Percentiles rank a stretch among this genome's conserved stretches.
phyloP scores from a whole-genome alignment of 176 grass and related monocot genomes.

The Triticum urartu region DNA sequence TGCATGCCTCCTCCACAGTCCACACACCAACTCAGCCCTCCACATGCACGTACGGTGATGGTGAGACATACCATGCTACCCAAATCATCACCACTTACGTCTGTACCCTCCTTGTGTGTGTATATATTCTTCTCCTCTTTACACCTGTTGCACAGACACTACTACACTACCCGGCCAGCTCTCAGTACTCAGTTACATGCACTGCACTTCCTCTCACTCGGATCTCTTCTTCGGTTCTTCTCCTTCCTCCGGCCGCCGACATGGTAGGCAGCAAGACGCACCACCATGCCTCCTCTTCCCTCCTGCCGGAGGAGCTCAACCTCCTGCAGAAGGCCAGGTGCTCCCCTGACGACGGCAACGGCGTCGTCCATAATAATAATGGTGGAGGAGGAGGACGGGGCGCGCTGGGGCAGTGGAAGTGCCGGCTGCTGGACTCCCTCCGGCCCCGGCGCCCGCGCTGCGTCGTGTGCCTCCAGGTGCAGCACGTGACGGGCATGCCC shows the following conservation, averaged over 20 bases:
- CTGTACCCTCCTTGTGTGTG: conserved; percentile 35
- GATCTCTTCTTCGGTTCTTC: background rate
- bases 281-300: conserved; percentile 44
- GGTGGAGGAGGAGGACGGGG: background rate
- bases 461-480: conserved; percentile 86
- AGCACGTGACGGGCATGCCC: conserved; percentile 62
- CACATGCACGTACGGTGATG: conserved; percentile 30
- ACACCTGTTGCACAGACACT: conserved; percentile 7
- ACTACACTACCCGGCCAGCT: background rate
- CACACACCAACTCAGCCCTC: background rate
- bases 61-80: conserved; percentile 72
- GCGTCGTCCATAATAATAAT: background rate
- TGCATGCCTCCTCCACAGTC: conserved; percentile 1
- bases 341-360: conserved; percentile 21
- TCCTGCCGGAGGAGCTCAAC: conserved; percentile 65
- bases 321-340: conserved; percentile 49
- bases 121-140: conserved; percentile 28
- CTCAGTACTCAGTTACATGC: background rate
- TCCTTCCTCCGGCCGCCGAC: background rate
- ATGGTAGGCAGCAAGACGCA: conserved; percentile 61
- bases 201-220: background rate
- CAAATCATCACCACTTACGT: conserved; percentile 57
- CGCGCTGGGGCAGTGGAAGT: conserved; percentile 55
- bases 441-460: conserved; percentile 45
- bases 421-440: conserved; percentile 47